Evolutionary conservation across 345 rosid species (phyloP).

Genomic region (Hibiscus trionum): DNA sequence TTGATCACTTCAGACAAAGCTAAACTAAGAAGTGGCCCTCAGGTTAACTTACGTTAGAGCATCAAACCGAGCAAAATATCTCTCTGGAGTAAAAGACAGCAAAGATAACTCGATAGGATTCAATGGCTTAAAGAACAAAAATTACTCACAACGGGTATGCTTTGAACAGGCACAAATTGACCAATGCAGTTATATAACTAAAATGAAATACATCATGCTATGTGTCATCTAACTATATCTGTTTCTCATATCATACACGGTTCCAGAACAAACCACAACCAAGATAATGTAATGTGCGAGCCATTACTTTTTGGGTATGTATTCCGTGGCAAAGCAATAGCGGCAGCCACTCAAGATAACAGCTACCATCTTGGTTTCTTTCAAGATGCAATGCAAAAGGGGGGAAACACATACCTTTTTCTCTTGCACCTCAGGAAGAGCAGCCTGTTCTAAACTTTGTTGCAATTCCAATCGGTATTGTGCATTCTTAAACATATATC

Average conservation of each 20-base stretch:
- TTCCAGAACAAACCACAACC: background rate
- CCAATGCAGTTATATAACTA: background rate
- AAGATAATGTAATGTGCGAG: background rate
- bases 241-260: background rate
- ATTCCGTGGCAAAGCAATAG: background rate
- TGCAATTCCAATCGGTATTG: constrained; percentile 88
- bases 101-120: background rate
- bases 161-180: background rate
- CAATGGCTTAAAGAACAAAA: background rate
- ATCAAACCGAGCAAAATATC: background rate
- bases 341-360: background rate
- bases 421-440: constrained; percentile 72
- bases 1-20: background rate
- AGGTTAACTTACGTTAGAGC: background rate
- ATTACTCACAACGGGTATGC: background rate
- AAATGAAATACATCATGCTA: background rate
- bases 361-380: background rate
- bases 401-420: constrained; percentile 32
- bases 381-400: background rate
- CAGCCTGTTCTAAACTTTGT: constrained; percentile 82
- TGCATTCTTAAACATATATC: constrained; percentile 92
- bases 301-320: background rate
- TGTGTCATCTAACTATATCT: background rate
- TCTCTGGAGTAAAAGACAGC: background rate
- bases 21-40: background rate